Base-by-base conservation (phyloP, 2,329 filamentous ascomycete genomes). In the Ophiostoma novo-ulmi region DNA sequence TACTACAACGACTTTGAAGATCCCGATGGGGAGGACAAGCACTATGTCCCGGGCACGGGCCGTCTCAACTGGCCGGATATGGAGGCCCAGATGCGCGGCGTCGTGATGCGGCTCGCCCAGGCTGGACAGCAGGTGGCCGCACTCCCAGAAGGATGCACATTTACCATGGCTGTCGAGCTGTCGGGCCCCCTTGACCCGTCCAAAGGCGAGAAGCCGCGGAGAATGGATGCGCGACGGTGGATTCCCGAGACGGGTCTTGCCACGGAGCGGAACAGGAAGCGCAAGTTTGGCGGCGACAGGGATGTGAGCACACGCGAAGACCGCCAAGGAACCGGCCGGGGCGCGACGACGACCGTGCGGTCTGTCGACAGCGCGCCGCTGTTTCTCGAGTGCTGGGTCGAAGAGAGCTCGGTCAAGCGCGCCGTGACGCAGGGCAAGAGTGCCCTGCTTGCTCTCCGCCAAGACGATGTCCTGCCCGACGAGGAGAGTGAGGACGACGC, bases 101-200 rank as follows among this genome's bases (percentile, higher is more conserved):
- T 88, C 0, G 81, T 94, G 74, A 81, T 85, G 70, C 85, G 86
- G 66, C 80, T 94, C 17, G 85, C 87, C 0, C 85, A 87, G 71
- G 84, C 86, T 3, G 87, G 84, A 10, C 84, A 88, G 72, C 83
- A 81, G 70, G 82, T 92, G 73, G 80, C 78, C 0, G 79, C 83
- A 0, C 77, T 93, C 31, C 90, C 91, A 0, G 79, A 83, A 1
- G 85, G 85, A 1, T 93, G 90, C 78, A 91, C 89, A 0, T 94
- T 91, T 78, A 92, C 90, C 0, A 78, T 94, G n/a, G 89, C 89
- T 0, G 85, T 94, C 58, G 91, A 94, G 78, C 78, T 94, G 73
- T 86, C 55, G 11, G 67, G 68, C 7, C 58, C 35, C n/a, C 44
- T 68, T 20, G 20, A 36, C 4, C n/a, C n/a, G 1, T 44, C 31